Evolutionary conservation across 2,329 filamentous ascomycete genomes (phyloP).

Genomic region (Cordyceps javanica): DNA sequence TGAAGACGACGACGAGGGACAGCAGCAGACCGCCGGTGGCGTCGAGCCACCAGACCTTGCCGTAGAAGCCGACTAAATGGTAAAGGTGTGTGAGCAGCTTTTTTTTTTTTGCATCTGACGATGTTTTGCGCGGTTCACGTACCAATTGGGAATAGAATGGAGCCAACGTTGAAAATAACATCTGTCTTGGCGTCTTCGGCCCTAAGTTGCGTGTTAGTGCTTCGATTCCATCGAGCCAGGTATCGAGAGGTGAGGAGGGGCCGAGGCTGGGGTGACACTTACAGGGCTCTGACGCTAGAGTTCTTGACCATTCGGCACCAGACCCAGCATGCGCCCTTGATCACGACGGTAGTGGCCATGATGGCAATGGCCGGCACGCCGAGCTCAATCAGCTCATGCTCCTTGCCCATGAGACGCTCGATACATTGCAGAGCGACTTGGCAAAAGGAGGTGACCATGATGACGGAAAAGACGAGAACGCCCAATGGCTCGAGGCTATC

Average conservation of each 20-base stretch:
- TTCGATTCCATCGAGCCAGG: constrained; percentile 14
- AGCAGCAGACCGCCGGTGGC: constrained; percentile 71
- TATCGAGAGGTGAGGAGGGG: not conserved
- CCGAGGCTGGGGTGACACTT: constrained; percentile 29
- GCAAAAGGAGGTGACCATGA: constrained; percentile 80
- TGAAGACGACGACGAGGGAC: constrained; percentile 72
- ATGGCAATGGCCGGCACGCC: constrained; percentile 67
- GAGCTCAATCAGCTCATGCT: constrained; percentile 67
- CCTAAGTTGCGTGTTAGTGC: constrained; percentile 21
- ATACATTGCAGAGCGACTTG: constrained; percentile 70
- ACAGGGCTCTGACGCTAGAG: constrained; percentile 75
- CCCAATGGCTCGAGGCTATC: constrained; percentile 68
- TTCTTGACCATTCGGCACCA: constrained; percentile 86
- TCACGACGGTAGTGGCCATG: constrained; percentile 73
- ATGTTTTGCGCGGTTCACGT: too few relatives aligned
- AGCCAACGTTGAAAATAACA: constrained; percentile 86
- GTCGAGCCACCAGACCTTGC: constrained; percentile 78
- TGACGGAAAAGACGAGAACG: constrained; percentile 73
- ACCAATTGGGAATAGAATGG: constrained; percentile 77
- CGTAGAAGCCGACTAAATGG: constrained; percentile 61
- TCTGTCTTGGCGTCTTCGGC: constrained; percentile 58
- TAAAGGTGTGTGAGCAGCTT: not conserved
- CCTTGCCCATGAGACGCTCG: constrained; percentile 51
- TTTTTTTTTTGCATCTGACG: not conserved
- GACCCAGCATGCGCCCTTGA: constrained; percentile 78